Base-by-base conservation (phyloP, 495 filamentous ascomycete genomes). In the Tuber magnatum region DNA sequence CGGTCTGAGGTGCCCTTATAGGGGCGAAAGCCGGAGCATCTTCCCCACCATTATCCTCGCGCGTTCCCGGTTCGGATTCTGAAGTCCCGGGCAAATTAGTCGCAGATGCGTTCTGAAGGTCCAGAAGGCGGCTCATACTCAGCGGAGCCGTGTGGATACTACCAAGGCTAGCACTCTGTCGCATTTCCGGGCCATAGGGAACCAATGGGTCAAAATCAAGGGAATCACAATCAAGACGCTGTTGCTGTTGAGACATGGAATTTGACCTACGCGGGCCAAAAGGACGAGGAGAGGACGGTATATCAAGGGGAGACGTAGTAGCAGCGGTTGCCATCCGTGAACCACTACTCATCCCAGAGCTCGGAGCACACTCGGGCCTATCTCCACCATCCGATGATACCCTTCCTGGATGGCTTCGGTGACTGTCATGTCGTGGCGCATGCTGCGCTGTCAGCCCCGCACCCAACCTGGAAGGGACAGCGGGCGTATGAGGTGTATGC, bases 401-500 rank as follows among this genome's bases (percentile, higher is more conserved):
- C 68, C 39, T 20, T 38, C 42, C 65, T 73, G 35, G 2, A 73
- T 35, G 75, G 70, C 39, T 40, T 46, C 20, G 82, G 65, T 48
- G 77, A 43, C 71, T 74, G 38, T 78, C 76, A 22, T 77, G 79
- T 38, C 73, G 73, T 28, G 80, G 68, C 20, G 75, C 73, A 74
- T 82, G 73, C 68, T 76, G 80, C 43, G 80, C 80, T 22, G 80
- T 82, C 22, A 73, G 80, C 39, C 75, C 77, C 77, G 93, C 93
- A 82, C 93, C 96, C 68, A 98, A 84, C n/a, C 94, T 89, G 32
- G 93, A 97, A 46, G 94, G 93, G 69, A 97, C 92, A 28, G 94
- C 93, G 7, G 94, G 94, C 8, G 93, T 97, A 80, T 97, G 94
- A 14, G 94, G 94, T 0, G 94, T 97, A 83, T 97, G 94, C 18